A percentile compares a stretch with the other conserved stretches of the same genome.
Conservation (phyloP, 345 rosid genomes). For the thale cress (Arabidopsis thaliana) region DNA sequence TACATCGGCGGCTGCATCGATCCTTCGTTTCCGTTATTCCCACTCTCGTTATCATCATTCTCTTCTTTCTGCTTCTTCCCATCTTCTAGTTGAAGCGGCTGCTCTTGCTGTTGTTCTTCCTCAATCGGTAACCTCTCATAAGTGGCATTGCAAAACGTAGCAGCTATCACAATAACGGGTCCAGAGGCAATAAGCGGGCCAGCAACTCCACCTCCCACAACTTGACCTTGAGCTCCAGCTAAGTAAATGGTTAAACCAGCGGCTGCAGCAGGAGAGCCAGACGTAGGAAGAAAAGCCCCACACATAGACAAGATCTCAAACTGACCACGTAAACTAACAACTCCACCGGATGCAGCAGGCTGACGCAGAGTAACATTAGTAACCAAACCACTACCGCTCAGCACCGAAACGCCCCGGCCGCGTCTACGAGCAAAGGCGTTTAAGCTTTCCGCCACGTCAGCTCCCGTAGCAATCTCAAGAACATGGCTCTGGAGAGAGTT, state of each 20-base stretch:
- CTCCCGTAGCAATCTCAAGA: conserved; percentile 75
- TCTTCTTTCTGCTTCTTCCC: conserved; percentile 51
- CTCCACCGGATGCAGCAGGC: conserved; percentile 73
- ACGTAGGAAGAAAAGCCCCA: conserved; percentile 76
- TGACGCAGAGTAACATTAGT: conserved; percentile 79
- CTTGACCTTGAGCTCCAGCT: conserved; percentile 91
- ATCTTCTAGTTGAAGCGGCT: conserved; percentile 38
- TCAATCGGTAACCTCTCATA: conserved; percentile 82
- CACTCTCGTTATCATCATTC: conserved; percentile 41
- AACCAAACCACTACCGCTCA: conserved; percentile 84
- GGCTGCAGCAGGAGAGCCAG: conserved; percentile 75
- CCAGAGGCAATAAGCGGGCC: conserved; percentile 81
- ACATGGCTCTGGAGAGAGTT: conserved; percentile 86
- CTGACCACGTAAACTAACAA: conserved; percentile 73
- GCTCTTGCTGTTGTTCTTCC: conserved; percentile 45
- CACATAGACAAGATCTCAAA: conserved; percentile 86
- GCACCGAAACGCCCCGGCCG: conserved; percentile 76
- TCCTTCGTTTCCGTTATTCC: conserved; percentile 41
- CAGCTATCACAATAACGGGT: conserved; percentile 85
- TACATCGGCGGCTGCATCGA: conserved; percentile 58
- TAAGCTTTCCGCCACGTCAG: conserved; percentile 71
- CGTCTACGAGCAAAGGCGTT: conserved; percentile 68
- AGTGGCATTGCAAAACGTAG: conserved; percentile 80
- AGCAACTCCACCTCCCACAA: conserved; percentile 78
- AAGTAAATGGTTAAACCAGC: conserved; percentile 75